Evolutionary conservation across 345 rosid species (phyloP), one percentile per base, ranked within the genome.

Genomic region (Lumnitzera littorea): DNA sequence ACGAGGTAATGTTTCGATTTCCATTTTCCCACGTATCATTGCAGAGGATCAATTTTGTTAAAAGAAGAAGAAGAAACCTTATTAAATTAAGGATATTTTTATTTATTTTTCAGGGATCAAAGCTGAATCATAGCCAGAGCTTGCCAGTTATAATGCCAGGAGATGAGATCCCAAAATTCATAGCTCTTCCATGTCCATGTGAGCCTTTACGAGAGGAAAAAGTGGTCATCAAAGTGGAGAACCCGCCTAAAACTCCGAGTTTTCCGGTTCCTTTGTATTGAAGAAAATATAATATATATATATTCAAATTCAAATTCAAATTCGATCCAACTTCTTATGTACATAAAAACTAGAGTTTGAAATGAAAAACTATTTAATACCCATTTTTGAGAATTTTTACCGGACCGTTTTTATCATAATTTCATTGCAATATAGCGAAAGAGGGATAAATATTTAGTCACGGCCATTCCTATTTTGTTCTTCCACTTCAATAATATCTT

Each of bases 141-240:
- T 68, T 91, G 72, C 84, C 98, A 48, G 98, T 91, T 0, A 15
- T 91, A 63, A 91, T 91, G 98, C 96, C 98, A 1, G 98, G 98
- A 55, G 98, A 91, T 59, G 60, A 67, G 51, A 72, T 85, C n/a
- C 86, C 98, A 0, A 91, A 84, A 66, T 91, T 91, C 53, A 84
- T 91, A 68, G 98, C 98, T 74, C 74, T 91, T 75, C 98, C 98
- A 46, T 84, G 96, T 65, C 96, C 98, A 0, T 79, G 95, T 64
- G 72, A 80, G 81, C 91, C 98, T 11, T 77, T 71, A 27, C 74
- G 77, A 3, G 62, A 74, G 50, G 86, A 83, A 49, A 76, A 72
- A 55, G 62, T 74, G 14, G 72, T 61, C 12, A 74, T 78, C 2
- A 53, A 70, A 60, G 82, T 67, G 58, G 71, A 75, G 25, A 80